These are phyloP conservation scores for Sporothrix euskadiensis DNA, from an alignment of 2,329 filamentous ascomycete genomes.

Conservation along the genomic window DNA sequence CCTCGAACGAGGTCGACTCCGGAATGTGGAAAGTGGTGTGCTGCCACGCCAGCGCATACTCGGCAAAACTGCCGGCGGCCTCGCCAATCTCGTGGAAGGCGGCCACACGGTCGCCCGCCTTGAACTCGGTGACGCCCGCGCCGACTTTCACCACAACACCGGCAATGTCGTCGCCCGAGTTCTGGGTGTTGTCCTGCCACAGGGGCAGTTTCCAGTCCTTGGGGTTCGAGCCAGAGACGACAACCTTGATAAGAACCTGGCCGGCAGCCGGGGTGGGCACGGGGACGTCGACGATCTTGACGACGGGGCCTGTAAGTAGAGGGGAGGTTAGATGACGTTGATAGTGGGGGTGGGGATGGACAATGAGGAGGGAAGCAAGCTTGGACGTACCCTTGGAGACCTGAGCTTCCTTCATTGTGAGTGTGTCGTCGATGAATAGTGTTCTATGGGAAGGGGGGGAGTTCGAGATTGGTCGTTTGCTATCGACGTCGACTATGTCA, in stretches of 20 bases:
- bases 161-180: conserved; percentile 58
- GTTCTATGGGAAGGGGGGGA: too few relatives aligned
- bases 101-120: conserved; percentile 57
- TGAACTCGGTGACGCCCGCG: conserved; percentile 57
- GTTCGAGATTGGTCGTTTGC: background rate
- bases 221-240: conserved; percentile 48
- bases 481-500: background rate
- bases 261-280: conserved; percentile 42
- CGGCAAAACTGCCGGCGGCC: conserved; percentile 43
- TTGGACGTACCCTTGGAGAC: conserved; percentile 16
- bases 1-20: conserved; percentile 40
- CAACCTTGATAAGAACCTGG: conserved; percentile 31
- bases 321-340: background rate
- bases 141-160: conserved; percentile 58
- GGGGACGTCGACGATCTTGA: conserved; percentile 45
- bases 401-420: conserved; percentile 22
- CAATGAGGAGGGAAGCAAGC: too few relatives aligned
- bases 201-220: conserved; percentile 49
- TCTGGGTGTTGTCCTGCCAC: conserved; percentile 33
- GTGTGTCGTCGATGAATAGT: background rate
- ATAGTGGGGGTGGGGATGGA: too few relatives aligned
- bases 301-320: conserved; percentile 36
- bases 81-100: conserved; percentile 50
- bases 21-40: conserved; percentile 48
- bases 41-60: conserved; percentile 46